Percentiles rank a stretch among this genome's conserved stretches.
Conservation (phyloP, 139 green algal species). For the Diplosphaera chodatii region DNA sequence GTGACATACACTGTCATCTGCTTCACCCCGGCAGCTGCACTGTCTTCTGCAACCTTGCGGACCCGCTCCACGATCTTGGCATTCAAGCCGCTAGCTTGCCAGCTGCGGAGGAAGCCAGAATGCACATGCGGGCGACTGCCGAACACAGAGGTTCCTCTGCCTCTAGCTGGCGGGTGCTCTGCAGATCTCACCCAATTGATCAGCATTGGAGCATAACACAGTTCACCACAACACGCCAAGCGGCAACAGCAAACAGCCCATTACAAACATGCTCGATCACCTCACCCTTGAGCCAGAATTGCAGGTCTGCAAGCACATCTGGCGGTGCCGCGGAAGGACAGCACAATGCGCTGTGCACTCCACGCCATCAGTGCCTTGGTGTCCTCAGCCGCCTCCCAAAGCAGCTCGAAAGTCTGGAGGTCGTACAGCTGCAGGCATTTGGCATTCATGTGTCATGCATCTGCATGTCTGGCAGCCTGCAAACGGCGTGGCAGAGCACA, state of each 20-base stretch:
- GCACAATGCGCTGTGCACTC: constrained; percentile 7
- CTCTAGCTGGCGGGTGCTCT: too few relatives aligned
- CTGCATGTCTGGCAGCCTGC: too few relatives aligned
- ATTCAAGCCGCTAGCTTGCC: constrained; percentile 16
- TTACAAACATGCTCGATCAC: background rate
- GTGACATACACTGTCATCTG: background rate
- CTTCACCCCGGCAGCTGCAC: background rate
- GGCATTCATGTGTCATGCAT: too few relatives aligned
- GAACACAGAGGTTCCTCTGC: background rate
- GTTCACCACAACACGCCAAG: too few relatives aligned
- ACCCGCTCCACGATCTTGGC: constrained; percentile 6
- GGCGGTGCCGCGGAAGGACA: constrained; percentile 29
- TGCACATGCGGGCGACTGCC: background rate
- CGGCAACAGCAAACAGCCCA: background rate
- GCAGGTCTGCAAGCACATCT: constrained; percentile 22
- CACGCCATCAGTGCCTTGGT: constrained; percentile 27
- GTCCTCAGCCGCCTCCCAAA: background rate
- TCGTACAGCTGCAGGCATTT: background rate
- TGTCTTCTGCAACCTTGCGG: background rate
- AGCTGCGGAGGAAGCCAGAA: constrained; percentile 19
- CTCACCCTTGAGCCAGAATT: constrained; percentile 4
- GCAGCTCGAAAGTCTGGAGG: background rate
- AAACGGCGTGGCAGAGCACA: too few relatives aligned
- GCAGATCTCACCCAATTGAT: background rate
- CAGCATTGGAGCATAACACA: background rate